Evolutionary conservation across 2,329 filamentous ascomycete genomes (phyloP), one percentile per base, ranked within the genome.

Genomic region (Fusarium circinatum): DNA sequence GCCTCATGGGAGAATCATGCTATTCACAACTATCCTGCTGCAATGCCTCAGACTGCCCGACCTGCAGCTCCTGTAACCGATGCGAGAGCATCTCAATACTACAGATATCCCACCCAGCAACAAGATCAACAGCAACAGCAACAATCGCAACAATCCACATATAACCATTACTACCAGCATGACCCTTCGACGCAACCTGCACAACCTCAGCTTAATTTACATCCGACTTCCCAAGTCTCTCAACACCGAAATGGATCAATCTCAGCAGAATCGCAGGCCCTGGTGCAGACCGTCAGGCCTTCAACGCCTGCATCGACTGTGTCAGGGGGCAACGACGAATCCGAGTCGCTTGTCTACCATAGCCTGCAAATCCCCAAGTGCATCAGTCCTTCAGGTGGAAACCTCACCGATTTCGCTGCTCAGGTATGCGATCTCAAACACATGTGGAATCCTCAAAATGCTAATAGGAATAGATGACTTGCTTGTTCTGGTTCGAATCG

Each of bases 401-500:
- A 89, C 78, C 82, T 98, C 75, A 89, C 94, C 15, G 93, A 96
- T 78, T 95, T 97, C 81, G 93, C 94, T 59, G 94, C 94, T 65
- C 90, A 95, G 87, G 93, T 95, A 83, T 76, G 86, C 48, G n/a
- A 55, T 18, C 13, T 26, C 28, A 20, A 38, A 38, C 15, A 18
- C 24, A 18, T 22, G 7, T 26, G 38, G 12, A 20, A 15, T 38
- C 36, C 18, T 20, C 42, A 14, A 51, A 38, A 30, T 49, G 47
- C 72, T 78, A 56, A 77, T 28, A 32, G 44, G 24, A n/a, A 45
- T 78, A 98, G 94, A 94, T 98, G 83, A 97, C 96, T 18, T 98
- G 96, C 80, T 87, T 99, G 20, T 98, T 98, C 84, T 98, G 96
- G 96, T 98, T 98, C 80, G 95, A 98, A 83, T 93, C 93, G 22